A percentile compares a stretch with the other conserved stretches of the same genome.
Evolutionary conservation across 2,329 filamentous ascomycete genomes (phyloP).

Genomic region (Neopestalotiopsis sp.): DNA sequence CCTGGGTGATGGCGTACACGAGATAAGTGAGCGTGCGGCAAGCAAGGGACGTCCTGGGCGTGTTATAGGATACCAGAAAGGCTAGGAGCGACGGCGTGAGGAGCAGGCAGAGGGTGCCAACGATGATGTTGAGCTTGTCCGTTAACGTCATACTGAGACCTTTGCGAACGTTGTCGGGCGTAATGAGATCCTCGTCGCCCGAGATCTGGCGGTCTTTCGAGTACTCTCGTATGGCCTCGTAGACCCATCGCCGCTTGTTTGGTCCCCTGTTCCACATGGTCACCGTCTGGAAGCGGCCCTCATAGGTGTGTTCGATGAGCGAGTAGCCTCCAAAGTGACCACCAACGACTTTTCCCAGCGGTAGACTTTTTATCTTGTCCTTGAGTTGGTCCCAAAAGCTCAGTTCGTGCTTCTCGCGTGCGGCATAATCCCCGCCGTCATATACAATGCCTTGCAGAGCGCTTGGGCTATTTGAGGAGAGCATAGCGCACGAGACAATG

Average conservation of each 20-base stretch:
- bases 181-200: constrained; percentile 1
- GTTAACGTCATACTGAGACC: constrained; percentile 25
- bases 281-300: constrained; percentile 34
- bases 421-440: constrained; percentile 29
- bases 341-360: constrained; percentile 21
- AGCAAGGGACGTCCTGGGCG: constrained; percentile 35
- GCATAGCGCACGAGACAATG: constrained; percentile 38
- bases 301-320: constrained; percentile 32
- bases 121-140: constrained; percentile 30
- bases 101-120: constrained; percentile 28
- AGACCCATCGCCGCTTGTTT: constrained; percentile 36
- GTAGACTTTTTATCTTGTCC: constrained; percentile 20
- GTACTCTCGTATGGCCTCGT: constrained; percentile 35
- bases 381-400: constrained; percentile 28
- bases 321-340: constrained; percentile 28
- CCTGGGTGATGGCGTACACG: constrained; percentile 37
- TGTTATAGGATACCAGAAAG: constrained; percentile 39
- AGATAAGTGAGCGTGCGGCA: constrained; percentile 39
- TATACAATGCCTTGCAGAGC: constrained; percentile 36
- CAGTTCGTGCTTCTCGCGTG: constrained; percentile 25
- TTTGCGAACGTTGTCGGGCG: constrained; percentile 22
- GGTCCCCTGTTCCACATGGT: constrained; percentile 39
- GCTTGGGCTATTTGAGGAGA: constrained; percentile 35
- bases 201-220: constrained; percentile 12
- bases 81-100: constrained; percentile 36